phyloP scores from a whole-genome alignment of 2,329 filamentous ascomycete genomes.

The Paracamarosporium sp. region DNA sequence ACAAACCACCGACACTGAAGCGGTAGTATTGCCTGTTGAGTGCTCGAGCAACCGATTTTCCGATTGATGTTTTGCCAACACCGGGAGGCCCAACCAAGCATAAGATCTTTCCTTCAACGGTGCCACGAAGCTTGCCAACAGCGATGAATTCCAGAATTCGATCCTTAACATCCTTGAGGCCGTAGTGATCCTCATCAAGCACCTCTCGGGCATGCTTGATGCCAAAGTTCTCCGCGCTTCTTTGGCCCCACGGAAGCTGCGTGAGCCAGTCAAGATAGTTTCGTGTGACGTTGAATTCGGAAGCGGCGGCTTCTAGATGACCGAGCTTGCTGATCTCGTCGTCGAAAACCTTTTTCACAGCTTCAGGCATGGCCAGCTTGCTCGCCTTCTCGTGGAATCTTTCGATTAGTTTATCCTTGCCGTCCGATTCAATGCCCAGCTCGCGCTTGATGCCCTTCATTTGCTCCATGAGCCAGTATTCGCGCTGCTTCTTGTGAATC shows the following conservation, averaged over 20 bases:
- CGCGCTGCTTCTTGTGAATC: conserved; percentile 94
- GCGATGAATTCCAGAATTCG: conserved; percentile 98
- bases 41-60: conserved; percentile 95
- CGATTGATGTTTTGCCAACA: conserved; percentile 98
- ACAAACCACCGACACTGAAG: conserved; percentile 95
- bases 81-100: conserved; percentile 97
- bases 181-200: conserved; percentile 95
- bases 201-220: conserved; percentile 91
- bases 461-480: conserved; percentile 99
- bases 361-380: conserved; percentile 95
- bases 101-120: conserved; percentile 96
- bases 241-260: conserved; percentile 95
- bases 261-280: conserved; percentile 99
- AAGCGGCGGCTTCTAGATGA: conserved; percentile 92
- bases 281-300: conserved; percentile 97
- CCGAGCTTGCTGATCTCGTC: conserved; percentile 98
- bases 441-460: conserved; percentile 98
- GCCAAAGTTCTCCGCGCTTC: conserved; percentile 95
- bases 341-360: conserved; percentile 96
- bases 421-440: conserved; percentile 94
- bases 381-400: conserved; percentile 95
- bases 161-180: conserved; percentile 97
- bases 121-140: conserved; percentile 94
- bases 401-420: conserved; percentile 97
- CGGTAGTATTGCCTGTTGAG: conserved; percentile 97